These are phyloP conservation scores for Lithohypha guttulata DNA, from an alignment of 2,329 filamentous ascomycete species.

Conservation along the genomic window DNA sequence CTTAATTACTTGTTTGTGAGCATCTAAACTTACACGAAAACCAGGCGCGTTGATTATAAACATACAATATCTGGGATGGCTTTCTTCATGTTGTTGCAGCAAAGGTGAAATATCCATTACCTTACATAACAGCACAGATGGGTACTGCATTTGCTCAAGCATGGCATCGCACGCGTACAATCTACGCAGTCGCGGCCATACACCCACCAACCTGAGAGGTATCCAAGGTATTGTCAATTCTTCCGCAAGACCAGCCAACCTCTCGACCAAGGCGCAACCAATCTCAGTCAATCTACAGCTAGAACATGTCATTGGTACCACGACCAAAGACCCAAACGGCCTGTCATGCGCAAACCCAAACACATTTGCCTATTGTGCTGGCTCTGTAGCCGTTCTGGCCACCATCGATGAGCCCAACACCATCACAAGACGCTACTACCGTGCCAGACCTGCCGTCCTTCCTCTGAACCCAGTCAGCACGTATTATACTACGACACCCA, in stretches of 20 bases:
- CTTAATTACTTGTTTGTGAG: too few species aligned
- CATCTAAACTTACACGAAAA: too few species aligned
- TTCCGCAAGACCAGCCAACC: conserved; percentile 8
- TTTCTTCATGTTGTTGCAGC: too few species aligned
- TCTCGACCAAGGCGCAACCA: conserved; percentile 12
- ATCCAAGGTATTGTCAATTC: conserved; percentile 14
- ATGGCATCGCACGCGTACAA: conserved; percentile 20
- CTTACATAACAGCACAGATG: too few species aligned
- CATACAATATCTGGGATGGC: too few species aligned
- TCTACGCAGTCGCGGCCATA: conserved; percentile 19
- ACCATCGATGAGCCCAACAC: conserved; percentile 57
- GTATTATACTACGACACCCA: conserved; percentile 48
- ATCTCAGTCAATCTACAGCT: conserved; percentile 15
- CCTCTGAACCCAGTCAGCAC: conserved; percentile 53
- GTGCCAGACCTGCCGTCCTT: conserved; percentile 62
- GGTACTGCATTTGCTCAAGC: too few species aligned
- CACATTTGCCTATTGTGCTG: conserved; percentile 80
- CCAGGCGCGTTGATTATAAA: too few species aligned
- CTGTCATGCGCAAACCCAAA: conserved; percentile 67
- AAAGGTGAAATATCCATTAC: too few species aligned
- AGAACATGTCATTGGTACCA: conserved; percentile 64
- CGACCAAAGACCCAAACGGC: conserved; percentile 69
- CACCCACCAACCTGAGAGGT: conserved; percentile 12
- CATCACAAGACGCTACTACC: conserved; percentile 74
- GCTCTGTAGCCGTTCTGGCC: conserved; percentile 84